Percentiles rank a stretch among this genome's conserved stretches.
Conservation (phyloP, 1,284 basidiomycete species). For the Tausonia pullulans region DNA sequence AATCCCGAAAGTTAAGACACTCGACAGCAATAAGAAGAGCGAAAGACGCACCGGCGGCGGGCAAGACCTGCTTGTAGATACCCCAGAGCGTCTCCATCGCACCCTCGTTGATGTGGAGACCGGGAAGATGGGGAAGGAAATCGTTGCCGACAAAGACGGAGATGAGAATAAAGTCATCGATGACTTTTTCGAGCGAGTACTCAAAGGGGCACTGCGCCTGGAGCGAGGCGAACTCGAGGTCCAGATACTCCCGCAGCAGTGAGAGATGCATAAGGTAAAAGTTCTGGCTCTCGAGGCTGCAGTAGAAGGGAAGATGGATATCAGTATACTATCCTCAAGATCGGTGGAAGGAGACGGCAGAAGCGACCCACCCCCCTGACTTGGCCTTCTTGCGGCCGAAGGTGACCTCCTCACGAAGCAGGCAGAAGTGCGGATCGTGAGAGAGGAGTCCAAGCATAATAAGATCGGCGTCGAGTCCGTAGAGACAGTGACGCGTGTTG, state of each 20-base stretch:
- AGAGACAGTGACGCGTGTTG: constrained; percentile 73
- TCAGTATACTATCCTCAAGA: background rate
- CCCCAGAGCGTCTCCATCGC: constrained; percentile 84
- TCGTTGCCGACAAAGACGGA: constrained; percentile 97
- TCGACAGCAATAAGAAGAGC: background rate
- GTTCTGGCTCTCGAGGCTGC: constrained; percentile 70
- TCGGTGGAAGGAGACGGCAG: constrained; percentile 13
- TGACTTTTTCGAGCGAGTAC: constrained; percentile 81
- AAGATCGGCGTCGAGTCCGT: constrained; percentile 95
- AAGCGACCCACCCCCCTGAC: constrained; percentile 47
- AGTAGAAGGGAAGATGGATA: background rate
- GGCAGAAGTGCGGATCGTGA: constrained; percentile 97
- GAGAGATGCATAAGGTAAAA: constrained; percentile 94
- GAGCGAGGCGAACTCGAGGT: constrained; percentile 72
- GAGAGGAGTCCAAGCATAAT: constrained; percentile 96
- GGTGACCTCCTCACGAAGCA: constrained; percentile 94
- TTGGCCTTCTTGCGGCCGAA: constrained; percentile 77
- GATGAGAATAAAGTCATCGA: constrained; percentile 95
- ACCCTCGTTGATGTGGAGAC: constrained; percentile 95
- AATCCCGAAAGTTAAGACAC: background rate
- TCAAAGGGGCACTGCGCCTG: constrained; percentile 52
- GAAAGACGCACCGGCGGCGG: constrained; percentile 51
- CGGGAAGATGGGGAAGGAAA: constrained; percentile 91
- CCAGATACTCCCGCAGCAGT: constrained; percentile 90
- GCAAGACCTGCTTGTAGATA: constrained; percentile 86